Conservation (phyloP, 2,329 filamentous ascomycete genomes). For the Fusarium xyrophilum region DNA sequence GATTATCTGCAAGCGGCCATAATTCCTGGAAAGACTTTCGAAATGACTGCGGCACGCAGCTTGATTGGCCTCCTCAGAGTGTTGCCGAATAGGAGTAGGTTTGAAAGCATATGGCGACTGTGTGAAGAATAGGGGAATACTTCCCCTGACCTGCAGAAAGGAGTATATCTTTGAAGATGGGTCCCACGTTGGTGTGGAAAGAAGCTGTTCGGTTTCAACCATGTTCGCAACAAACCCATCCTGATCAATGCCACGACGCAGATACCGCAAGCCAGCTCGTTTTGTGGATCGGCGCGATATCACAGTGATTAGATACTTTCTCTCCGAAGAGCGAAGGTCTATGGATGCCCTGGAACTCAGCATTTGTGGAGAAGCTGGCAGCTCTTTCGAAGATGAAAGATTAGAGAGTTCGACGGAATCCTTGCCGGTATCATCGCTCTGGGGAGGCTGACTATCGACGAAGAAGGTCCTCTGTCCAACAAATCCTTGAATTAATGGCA, state of each 20-base stretch:
- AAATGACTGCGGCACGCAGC: conserved; percentile 83
- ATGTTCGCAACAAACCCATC: conserved; percentile 87
- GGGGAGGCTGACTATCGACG: conserved; percentile 68
- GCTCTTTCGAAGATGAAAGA: conserved; percentile 45
- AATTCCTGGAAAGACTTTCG: conserved; percentile 68
- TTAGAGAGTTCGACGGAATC: conserved; percentile 57
- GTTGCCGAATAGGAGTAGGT: conserved; percentile 80
- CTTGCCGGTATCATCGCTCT: conserved; percentile 55
- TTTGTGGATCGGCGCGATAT: conserved; percentile 90
- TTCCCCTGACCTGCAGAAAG: conserved; percentile 86
- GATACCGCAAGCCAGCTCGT: conserved; percentile 85
- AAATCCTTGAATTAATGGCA: conserved; percentile 94
- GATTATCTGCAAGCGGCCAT: conserved; percentile 79
- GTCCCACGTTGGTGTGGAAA: conserved; percentile 75
- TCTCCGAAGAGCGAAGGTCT: conserved; percentile 57
- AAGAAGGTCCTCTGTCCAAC: conserved; percentile 85
- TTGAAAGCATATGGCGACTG: conserved; percentile 95
- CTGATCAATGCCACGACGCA: conserved; percentile 89
- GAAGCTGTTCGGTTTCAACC: conserved; percentile 94
- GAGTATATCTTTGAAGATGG: conserved; percentile 72
- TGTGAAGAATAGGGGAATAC: conserved; percentile 93
- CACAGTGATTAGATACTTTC: conserved; percentile 79
- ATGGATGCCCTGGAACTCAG: conserved; percentile 43
- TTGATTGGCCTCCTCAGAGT: conserved; percentile 80
- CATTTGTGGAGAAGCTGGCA: conserved; percentile 35